Base-by-base conservation (phyloP, 2,329 filamentous ascomycete genomes). In the Fusarium sp. region DNA sequence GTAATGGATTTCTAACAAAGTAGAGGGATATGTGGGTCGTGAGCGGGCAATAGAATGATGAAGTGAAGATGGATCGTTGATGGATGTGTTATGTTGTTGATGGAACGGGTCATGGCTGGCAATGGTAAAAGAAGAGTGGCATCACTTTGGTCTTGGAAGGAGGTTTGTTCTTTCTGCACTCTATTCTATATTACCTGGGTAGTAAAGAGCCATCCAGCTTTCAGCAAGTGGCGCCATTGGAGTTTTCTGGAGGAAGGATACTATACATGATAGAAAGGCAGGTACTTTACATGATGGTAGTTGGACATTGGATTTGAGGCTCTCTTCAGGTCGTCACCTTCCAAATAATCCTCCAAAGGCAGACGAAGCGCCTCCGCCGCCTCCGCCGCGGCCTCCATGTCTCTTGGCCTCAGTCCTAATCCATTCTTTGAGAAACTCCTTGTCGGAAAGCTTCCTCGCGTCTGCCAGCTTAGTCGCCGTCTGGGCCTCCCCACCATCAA, bases 401-500 rank as follows among this genome's bases (percentile, higher is more conserved):
- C 85, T 83, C 69, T 81, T 79, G 2, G 87, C 88, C 81, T 89
- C 88, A 5, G 77, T 84, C 64, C 84, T 79, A 45, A 90, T 86
- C 89, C 89, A 91, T 60, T 88, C 85, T 70, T 84, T 84, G 50
- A 91, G 79, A 67, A 88, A 89, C 65, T 81, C 78, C 27, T 84
- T 80, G 74, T 90, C 87, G 3, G 83, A 82, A 69, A 91, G 80
- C 72, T 83, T 82, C 66, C 83, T 83, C 18, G 82, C 86, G 75
- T 90, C 88, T 4, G 82, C 80, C 27, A 90, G 77, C 79, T 86
- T 88, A 50, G 86, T 88, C 62, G 81, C 77, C 1, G 81, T 80
- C 79, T 88, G 85, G 1, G 87, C 84, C 80, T 90, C 89, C 54
- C 87, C 87, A 20, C 84, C 85, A 67, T 89, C 88, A 75, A 91